Conservation (phyloP, 805 yeast genomes). For the Metschnikowia lunata region DNA sequence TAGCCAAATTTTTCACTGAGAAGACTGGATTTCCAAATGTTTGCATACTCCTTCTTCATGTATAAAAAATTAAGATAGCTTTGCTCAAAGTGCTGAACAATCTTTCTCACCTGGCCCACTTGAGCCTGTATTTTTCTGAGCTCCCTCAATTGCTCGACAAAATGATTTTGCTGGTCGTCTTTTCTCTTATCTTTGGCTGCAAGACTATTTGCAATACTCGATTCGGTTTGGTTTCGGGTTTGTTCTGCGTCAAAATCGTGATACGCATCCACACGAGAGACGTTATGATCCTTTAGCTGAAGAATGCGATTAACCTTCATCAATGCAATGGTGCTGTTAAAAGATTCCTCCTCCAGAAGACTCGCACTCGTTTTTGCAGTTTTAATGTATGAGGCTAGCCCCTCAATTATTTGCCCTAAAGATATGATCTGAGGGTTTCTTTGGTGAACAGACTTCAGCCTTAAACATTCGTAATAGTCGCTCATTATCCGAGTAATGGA, state of each 20-base stretch:
- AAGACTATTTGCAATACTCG: slow-evolving; percentile 1
- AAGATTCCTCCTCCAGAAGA: slow-evolving; percentile 8
- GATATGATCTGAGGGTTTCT: neutral
- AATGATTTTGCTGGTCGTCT: neutral
- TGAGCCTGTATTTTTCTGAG: neutral
- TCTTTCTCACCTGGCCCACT: neutral
- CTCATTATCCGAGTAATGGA: slow-evolving; percentile 4
- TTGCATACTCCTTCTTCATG: slow-evolving; percentile 1
- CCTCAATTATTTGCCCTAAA: slow-evolving; percentile 4
- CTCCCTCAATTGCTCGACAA: neutral
- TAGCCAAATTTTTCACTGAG: slow-evolving; percentile 4
- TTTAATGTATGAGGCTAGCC: slow-evolving; percentile 2
- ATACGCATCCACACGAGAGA: slow-evolving; percentile 1
- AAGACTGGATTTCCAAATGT: slow-evolving; percentile 3
- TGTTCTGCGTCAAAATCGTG: slow-evolving; percentile 5
- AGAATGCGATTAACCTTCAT: slow-evolving; percentile 10
- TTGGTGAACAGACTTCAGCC: neutral
- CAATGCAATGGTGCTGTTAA: slow-evolving; percentile 9
- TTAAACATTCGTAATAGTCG: neutral
- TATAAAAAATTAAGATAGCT: neutral
- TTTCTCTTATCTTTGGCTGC: neutral
- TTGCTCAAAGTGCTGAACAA: neutral
- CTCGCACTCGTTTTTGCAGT: neutral
- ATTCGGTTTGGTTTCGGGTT: neutral
- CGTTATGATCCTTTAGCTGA: slow-evolving; percentile 6